phyloP scores from a whole-genome alignment of 2,329 filamentous ascomycete genomes.

The Xylariaceae sp. region DNA sequence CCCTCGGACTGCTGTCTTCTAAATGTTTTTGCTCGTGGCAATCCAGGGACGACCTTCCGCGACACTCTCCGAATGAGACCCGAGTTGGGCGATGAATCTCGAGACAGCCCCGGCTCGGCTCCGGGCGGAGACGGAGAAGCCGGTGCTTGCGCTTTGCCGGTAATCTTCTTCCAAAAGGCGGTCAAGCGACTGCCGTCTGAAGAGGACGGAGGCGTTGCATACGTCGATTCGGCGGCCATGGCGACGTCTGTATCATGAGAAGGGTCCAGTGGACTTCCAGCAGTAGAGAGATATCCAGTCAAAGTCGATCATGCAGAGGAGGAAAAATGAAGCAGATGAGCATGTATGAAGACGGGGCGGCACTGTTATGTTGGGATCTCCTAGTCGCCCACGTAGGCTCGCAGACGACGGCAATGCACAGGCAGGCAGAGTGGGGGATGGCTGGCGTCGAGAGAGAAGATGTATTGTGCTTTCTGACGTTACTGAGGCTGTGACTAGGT shows the following conservation, averaged over 20 bases:
- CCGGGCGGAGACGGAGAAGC: constrained; percentile 19
- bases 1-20: constrained; percentile 80
- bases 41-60: constrained; percentile 69
- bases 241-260: constrained; percentile 20
- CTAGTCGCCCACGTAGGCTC: constrained; percentile 6
- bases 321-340: constrained; percentile 13
- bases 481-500: constrained; percentile 21
- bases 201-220: constrained; percentile 21
- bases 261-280: constrained; percentile 18
- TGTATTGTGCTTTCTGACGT: constrained; percentile 12
- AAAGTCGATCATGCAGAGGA: constrained; percentile 22
- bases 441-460: constrained; percentile 1
- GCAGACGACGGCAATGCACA: constrained; percentile 11
- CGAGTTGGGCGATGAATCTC: constrained; percentile 24
- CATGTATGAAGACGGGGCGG: constrained; percentile 19
- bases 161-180: constrained; percentile 25
- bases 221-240: constrained; percentile 29
- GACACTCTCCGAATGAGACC: constrained; percentile 43
- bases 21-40: constrained; percentile 77
- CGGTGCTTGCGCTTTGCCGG: constrained; percentile 24
- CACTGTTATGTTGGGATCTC: constrained; percentile 17
- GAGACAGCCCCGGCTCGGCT: constrained; percentile 24
- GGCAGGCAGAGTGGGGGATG: constrained; percentile 4
- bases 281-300: constrained; percentile 21
- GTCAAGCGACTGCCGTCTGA: constrained; percentile 24